Evolutionary conservation across 2,329 filamentous ascomycete genomes (phyloP).

Genomic region (Apiospora arundinis): DNA sequence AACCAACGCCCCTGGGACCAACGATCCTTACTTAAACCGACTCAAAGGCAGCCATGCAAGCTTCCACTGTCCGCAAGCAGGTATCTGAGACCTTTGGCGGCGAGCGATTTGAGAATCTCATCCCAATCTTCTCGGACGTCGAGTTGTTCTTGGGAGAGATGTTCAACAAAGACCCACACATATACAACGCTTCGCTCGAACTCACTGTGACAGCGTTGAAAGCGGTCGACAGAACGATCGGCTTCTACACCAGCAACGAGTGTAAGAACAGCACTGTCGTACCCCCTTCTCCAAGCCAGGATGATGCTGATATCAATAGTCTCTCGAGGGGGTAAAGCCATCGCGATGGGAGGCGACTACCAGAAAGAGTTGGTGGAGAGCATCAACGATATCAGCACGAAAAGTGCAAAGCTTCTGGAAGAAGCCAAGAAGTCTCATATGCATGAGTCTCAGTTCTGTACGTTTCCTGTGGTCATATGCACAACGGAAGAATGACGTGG

Average conservation of each 20-base stretch:
- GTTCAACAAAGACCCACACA: slow-evolving; percentile 16
- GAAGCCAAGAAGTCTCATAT: slow-evolving; percentile 25
- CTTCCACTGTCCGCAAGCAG: slow-evolving; percentile 10
- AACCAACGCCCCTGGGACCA: too few relatives aligned
- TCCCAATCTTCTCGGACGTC: slow-evolving; percentile 25
- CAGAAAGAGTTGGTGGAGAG: slow-evolving; percentile 20
- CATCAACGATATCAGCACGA: slow-evolving; percentile 18
- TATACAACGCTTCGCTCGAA: slow-evolving; percentile 18
- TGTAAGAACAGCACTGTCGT: neutral
- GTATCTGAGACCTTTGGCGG: neutral
- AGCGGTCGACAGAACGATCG: slow-evolving; percentile 22
- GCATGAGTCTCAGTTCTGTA: neutral
- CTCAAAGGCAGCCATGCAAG: neutral
- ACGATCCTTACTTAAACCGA: neutral
- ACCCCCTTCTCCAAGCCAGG: neutral
- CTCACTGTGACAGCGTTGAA: slow-evolving; percentile 19
- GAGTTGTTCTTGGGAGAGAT: slow-evolving; percentile 23
- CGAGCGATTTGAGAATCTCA: slow-evolving; percentile 19
- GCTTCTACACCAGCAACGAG: slow-evolving; percentile 23
- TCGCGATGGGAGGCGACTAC: slow-evolving; percentile 20
- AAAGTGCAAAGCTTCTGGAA: slow-evolving; percentile 22
- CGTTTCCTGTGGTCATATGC: neutral
- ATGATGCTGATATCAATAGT: neutral
- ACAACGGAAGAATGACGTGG: too few relatives aligned
- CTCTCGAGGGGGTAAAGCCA: slow-evolving; percentile 1